A percentile compares a stretch with the other conserved stretches of the same genome.
Evolutionary conservation across 2,329 filamentous ascomycete species (phyloP).

Genomic region (Fusarium continuum): DNA sequence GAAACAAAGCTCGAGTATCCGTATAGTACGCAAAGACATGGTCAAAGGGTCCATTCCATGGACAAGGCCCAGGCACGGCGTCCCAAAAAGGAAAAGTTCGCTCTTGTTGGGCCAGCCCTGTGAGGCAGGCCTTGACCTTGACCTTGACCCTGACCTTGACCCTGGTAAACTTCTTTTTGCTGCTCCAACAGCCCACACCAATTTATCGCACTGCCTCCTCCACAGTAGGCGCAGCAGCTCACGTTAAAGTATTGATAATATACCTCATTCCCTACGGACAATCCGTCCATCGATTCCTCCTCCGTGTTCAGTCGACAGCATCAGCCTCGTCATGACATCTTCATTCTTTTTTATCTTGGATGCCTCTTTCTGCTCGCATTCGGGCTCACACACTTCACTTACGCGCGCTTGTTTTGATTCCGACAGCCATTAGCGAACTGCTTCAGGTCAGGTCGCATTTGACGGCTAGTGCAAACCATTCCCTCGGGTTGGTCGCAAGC

Average conservation of each 20-base stretch:
- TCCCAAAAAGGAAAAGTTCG: constrained; percentile 14
- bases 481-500: constrained; percentile 13
- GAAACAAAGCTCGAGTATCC: constrained; percentile 4
- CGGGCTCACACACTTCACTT: neutral
- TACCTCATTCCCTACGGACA: neutral
- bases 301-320: neutral
- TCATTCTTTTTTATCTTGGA: neutral
- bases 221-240: constrained; percentile 21
- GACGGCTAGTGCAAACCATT: constrained; percentile 7
- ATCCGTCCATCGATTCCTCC: neutral
- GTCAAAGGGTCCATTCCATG: neutral
- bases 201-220: constrained; percentile 23
- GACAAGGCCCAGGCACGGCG: neutral
- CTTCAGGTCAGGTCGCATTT: constrained; percentile 6
- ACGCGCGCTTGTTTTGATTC: neutral
- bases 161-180: neutral
- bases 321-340: neutral
- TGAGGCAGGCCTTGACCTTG: constrained; percentile 22
- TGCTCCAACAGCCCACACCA: neutral
- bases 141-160: neutral
- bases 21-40: neutral
- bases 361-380: constrained; percentile 19
- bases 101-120: constrained; percentile 28
- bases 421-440: neutral
- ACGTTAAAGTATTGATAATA: constrained; percentile 9